Base-by-base conservation (phyloP, 2,329 filamentous ascomycete genomes). In the Phaeophleospora eucalypticola region DNA sequence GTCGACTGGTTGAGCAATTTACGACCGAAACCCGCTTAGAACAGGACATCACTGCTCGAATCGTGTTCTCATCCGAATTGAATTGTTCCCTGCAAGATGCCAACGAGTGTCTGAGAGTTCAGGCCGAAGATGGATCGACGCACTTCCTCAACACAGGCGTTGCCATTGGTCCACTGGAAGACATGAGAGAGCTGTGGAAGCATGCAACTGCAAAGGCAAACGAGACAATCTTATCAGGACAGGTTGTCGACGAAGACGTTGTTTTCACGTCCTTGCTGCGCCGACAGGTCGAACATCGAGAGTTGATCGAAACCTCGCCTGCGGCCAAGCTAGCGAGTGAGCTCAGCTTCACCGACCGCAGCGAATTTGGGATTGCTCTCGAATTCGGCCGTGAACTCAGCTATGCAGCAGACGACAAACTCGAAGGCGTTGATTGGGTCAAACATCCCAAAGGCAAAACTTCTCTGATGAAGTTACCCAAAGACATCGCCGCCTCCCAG, bases 121-220 rank as follows among this genome's bases (percentile, higher is more conserved):
- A 41, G 18, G 37, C 48, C 14, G n/a, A 32, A 9, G 39, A 44
- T 35, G 45, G 42, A n/a, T 37, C 51, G 3, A 15, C 36, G 34
- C 44, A 42, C 14, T 48, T 48, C 20, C 35, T 53, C 16, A 49
- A 45, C 37, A 43, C 36, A 20, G 40, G 41, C 32, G 36, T 53
- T 12, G 10, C 32, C 3, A 50, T 53, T 14, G 51, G 51, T 2
- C 35, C 32, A 32, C n/a, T 46, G 7, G 36, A 42, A 17, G 45
- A 43, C 20, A 3, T 53, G 24, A 32, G 32, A 17, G 18, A 19
- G 9, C 27, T 53, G 14, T 53, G 45, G 36, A 21, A 24, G 19
- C 37, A 42, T 16, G 51, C 51, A 6, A 34, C 43, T 4, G 32
- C 29, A 3, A 17, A 36, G 19, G 51, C 51, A 2, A 37, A 18